These are phyloP conservation scores for Boletus rufocinnamomeus DNA, from an alignment of 768 basidiomycete species.

Conservation along the genomic window DNA sequence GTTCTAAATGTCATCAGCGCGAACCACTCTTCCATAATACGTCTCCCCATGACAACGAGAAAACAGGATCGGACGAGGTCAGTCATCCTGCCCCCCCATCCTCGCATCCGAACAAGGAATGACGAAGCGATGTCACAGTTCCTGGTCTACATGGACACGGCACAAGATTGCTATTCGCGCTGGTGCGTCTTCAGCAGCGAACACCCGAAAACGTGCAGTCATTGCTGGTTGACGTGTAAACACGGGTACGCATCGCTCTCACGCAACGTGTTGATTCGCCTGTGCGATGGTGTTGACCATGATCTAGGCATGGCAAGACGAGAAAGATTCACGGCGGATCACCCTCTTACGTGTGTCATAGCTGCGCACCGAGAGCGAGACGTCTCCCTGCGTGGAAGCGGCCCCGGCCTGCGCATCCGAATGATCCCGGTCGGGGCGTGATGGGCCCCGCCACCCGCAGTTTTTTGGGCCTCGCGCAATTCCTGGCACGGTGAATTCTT, in stretches of 20 bases:
- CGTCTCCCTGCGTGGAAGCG: conserved; percentile 25
- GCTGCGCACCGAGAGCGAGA: conserved; percentile 25
- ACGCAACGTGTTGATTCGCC: neutral
- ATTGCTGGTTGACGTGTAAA: conserved; percentile 34
- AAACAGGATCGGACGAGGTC: conserved; percentile 23
- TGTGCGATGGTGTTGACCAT: neutral
- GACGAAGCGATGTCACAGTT: conserved; percentile 7
- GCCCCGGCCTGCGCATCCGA: conserved; percentile 18
- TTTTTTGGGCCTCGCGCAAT: conserved; percentile 10
- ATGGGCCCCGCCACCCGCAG: conserved; percentile 4
- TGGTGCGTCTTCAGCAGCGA: conserved; percentile 33
- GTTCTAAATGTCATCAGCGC: conserved; percentile 29
- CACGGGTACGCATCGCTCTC: conserved; percentile 21
- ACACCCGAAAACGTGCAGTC: conserved; percentile 26
- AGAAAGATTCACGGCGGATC: conserved; percentile 34
- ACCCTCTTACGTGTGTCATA: conserved; percentile 31
- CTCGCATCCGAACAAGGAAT: neutral
- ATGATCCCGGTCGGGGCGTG: neutral
- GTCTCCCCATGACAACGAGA: conserved; percentile 20
- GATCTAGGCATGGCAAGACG: conserved; percentile 33
- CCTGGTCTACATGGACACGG: conserved; percentile 31
- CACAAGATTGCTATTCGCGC: conserved; percentile 35
- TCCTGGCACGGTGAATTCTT: conserved; percentile 14
- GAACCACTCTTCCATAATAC: conserved; percentile 31
- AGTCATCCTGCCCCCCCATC: neutral